These are phyloP conservation scores for Triticum timopheevii DNA, from an alignment of 176 grass and related monocot species.

Conservation along the genomic window DNA sequence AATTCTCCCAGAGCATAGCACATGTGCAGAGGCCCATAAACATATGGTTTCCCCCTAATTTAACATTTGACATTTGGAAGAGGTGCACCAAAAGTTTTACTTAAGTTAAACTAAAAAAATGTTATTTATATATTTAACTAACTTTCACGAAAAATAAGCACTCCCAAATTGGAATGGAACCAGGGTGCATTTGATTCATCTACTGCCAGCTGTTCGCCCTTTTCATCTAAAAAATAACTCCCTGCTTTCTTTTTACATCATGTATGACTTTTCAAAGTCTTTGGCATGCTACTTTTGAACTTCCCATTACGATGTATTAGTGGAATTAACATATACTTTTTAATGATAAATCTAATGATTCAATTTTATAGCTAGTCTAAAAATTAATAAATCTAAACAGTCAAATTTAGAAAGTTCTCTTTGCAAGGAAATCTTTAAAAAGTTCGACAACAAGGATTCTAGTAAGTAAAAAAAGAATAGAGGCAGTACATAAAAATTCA, in stretches of 20 bases:
- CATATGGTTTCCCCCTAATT: neutral
- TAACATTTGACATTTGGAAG: neutral
- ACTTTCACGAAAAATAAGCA: neutral
- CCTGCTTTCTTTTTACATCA: neutral
- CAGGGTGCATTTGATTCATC: neutral
- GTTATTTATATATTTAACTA: neutral
- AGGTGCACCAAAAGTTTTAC: neutral
- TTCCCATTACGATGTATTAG: neutral
- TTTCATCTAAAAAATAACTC: neutral
- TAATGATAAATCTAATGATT: neutral
- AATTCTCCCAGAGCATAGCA: constrained; percentile 17
- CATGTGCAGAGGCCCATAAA: neutral
- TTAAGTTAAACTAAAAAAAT: neutral
- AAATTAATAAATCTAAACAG: neutral
- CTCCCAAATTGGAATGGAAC: neutral
- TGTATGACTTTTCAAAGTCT: neutral
- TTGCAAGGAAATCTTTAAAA: neutral
- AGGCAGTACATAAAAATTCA: neutral
- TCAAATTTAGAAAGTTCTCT: neutral
- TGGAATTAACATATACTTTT: neutral
- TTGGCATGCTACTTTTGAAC: neutral
- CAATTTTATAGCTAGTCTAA: neutral
- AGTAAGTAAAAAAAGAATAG: neutral
- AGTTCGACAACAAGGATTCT: neutral
- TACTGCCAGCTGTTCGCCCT: neutral